A percentile compares a stretch with the other conserved stretches of the same genome.
Evolutionary conservation across 1,139 yeast genomes (phyloP).

Genomic region (Arxiozyma bovina): DNA sequence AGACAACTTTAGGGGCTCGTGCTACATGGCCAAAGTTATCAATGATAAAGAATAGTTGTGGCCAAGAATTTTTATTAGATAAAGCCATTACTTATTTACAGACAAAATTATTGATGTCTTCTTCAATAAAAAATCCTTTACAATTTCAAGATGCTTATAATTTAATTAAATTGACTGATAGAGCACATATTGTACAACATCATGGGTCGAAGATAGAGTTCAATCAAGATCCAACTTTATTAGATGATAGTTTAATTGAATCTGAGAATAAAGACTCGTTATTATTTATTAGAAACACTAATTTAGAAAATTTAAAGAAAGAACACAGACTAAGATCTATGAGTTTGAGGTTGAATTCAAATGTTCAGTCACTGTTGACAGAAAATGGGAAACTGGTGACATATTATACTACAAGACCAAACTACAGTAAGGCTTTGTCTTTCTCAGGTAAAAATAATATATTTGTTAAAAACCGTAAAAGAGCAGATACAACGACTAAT

Average conservation of each 20-base stretch:
- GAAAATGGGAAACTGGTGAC: background rate
- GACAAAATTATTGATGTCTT: constrained; percentile 48
- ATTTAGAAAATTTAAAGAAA: background rate
- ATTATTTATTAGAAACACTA: constrained; percentile 7
- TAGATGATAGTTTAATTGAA: constrained; percentile 18
- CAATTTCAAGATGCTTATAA: constrained; percentile 18
- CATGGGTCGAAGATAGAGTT: background rate
- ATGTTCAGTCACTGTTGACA: background rate
- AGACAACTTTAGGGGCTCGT: constrained; percentile 73
- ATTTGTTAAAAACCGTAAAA: background rate
- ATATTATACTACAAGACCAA: background rate
- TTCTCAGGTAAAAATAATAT: background rate
- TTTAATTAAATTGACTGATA: constrained; percentile 9
- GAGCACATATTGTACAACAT: background rate
- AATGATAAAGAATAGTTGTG: constrained; percentile 77
- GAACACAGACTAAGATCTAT: constrained; percentile 7
- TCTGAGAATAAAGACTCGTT: constrained; percentile 14
- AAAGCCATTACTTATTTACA: constrained; percentile 60
- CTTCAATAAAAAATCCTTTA: constrained; percentile 25
- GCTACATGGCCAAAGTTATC: constrained; percentile 92
- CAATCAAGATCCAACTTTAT: constrained; percentile 4
- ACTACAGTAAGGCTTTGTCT: background rate
- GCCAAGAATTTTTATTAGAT: constrained; percentile 81
- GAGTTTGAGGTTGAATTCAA: constrained; percentile 4
- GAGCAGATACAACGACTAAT: constrained; percentile 1